Conservation (phyloP, 2,329 filamentous ascomycete species). For the Monosporascus sp. region DNA sequence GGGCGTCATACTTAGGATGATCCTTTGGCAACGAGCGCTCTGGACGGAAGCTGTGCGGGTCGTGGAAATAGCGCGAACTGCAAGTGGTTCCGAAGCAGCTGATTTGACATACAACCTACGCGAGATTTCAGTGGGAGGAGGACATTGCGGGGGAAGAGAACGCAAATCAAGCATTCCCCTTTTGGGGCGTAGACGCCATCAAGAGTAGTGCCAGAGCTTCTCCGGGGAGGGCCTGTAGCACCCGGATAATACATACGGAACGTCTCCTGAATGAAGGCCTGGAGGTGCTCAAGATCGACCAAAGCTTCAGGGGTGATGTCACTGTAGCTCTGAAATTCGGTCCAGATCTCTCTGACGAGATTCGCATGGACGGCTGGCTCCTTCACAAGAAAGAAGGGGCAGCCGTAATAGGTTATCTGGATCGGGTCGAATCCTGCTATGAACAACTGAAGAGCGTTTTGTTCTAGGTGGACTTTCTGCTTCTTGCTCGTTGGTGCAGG, state of each 20-base stretch:
- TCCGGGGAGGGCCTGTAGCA: constrained; percentile 9
- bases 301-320: constrained; percentile 11
- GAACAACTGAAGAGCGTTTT: constrained; percentile 13
- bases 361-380: constrained; percentile 1
- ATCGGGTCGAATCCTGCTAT: constrained; percentile 14
- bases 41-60: constrained; percentile 1
- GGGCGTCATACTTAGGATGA: constrained; percentile 1
- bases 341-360: constrained; percentile 7
- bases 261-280: constrained; percentile 24
- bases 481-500: constrained; percentile 6
- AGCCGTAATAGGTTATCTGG: constrained; percentile 1
- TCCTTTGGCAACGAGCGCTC: constrained; percentile 2
- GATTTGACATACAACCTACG: constrained; percentile 4
- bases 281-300: constrained; percentile 15
- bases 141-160: not conserved
- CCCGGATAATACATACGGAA: constrained; percentile 24
- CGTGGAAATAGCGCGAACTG: not conserved
- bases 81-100: not conserved
- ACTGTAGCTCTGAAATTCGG: constrained; percentile 7
- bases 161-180: constrained; percentile 5
- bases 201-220: constrained; percentile 9
- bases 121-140: not conserved
- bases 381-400: constrained; percentile 10
- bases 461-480: constrained; percentile 9
- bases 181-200: constrained; percentile 13